Evolutionary conservation across 1,284 basidiomycete genomes (phyloP), one percentile per base, ranked within the genome.

Genomic region (Porogramme epimiltina): DNA sequence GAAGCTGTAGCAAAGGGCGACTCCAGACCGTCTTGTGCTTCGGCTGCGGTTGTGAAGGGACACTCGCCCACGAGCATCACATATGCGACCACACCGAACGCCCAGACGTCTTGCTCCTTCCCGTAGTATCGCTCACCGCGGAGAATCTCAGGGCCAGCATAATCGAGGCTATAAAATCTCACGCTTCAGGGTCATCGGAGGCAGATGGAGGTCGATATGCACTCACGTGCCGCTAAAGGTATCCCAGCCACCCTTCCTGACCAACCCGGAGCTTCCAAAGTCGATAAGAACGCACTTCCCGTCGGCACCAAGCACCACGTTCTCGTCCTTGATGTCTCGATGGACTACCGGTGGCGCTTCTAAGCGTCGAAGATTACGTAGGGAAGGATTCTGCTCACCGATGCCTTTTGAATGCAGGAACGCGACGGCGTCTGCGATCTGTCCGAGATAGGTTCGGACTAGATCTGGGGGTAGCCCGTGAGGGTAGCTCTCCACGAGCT

Each of bases 301-400:
- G 54, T 78, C 70, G 39, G 81, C 78, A 4, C 88, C 89, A 42
- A 92, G 77, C 25, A 92, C 85, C 34, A 99, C 94, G 68, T 99
- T 99, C 72, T 99, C 96, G 66, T 99, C 96, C 73, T 99, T 99
- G 72, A 99, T 87, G 67, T 99, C 97, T 55, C 96, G 92, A 73
- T 99, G 96, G 6, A 99, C 95, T 84, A 38, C 28, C n/a, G 51
- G n/a, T 9, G 49, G 20, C 36, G 26, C 46, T 19, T 47, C 42
- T 49, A 22, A 47, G 33, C 19, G 47, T 47, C 19, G 34, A 31
- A 5, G 15, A 28, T 24, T 18, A 45, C 49, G 36, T 49, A 43
- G 33, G 26, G 13, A 23, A 13, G 31, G 22, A 10, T 31, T 22
- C n/a, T 25, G 66, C 82, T 65, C 63, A 88, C 88, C 88, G 47